phyloP scores from a whole-genome alignment of 805 yeast species.

The Yarrowia phangngaensis region DNA sequence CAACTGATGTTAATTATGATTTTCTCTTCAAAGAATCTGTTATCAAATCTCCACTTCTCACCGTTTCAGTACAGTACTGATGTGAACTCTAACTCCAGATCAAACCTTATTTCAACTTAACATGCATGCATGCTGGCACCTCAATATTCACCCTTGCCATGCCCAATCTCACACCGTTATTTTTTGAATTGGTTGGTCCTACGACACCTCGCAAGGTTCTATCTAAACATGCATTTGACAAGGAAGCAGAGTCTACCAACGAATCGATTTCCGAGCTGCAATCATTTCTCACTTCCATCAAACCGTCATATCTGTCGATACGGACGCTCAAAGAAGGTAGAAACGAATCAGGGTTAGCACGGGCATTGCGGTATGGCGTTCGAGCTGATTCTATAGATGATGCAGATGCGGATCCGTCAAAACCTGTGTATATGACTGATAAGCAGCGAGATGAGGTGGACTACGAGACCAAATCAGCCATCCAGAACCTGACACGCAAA shows the following conservation, averaged over 20 bases:
- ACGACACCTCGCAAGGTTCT: conserved; percentile 1
- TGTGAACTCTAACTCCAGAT: too few species aligned
- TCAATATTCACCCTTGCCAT: not conserved
- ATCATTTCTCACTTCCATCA: conserved; percentile 31
- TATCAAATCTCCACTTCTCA: too few species aligned
- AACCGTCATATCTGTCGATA: conserved; percentile 38
- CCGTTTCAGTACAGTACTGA: too few species aligned
- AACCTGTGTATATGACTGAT: conserved; percentile 36
- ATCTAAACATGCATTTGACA: conserved; percentile 13
- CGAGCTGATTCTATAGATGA: not conserved
- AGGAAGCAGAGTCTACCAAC: conserved; percentile 15
- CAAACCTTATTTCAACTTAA: too few species aligned
- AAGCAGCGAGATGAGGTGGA: conserved; percentile 42
- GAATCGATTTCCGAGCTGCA: conserved; percentile 30
- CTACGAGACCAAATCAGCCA: conserved; percentile 39
- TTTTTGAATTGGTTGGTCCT: conserved; percentile 23
- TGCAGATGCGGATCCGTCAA: not conserved
- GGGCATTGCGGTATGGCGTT: conserved; percentile 16
- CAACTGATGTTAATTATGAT: too few species aligned
- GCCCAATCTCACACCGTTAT: conserved; percentile 21
- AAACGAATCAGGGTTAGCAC: conserved; percentile 25
- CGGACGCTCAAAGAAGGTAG: conserved; percentile 16
- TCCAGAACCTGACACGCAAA: conserved; percentile 38
- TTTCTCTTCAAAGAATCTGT: too few species aligned
- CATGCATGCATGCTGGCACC: too few species aligned